Evolutionary conservation across 441 rosid species (phyloP).

Genomic region (Kokia cookei): DNA sequence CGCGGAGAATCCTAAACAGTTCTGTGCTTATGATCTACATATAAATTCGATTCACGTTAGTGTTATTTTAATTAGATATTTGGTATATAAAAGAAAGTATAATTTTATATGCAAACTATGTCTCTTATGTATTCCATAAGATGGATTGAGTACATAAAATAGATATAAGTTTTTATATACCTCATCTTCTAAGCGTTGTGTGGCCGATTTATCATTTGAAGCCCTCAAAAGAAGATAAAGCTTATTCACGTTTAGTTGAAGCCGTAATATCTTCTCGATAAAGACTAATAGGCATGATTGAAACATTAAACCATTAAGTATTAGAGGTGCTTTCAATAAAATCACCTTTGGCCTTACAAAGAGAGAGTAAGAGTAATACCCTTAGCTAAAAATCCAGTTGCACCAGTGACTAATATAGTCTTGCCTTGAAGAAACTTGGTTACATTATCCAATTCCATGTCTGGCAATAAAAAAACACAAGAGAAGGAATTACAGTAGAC

Average conservation of each 20-base stretch:
- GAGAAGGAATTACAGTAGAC: not conserved
- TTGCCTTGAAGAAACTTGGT: slow-evolving; percentile 23
- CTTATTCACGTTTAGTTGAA: slow-evolving; percentile 62
- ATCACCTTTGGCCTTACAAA: not conserved
- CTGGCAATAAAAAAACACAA: not conserved
- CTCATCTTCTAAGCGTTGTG: slow-evolving; percentile 38
- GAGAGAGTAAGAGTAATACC: slow-evolving; percentile 17
- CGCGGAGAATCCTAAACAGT: slow-evolving; percentile 23
- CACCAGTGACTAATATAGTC: slow-evolving; percentile 39
- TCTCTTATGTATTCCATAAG: no score
- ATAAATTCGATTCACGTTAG: not conserved
- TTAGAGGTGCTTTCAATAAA: not conserved
- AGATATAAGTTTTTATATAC: slow-evolving; percentile 1
- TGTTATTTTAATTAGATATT: not conserved
- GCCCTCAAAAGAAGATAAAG: slow-evolving; percentile 52
- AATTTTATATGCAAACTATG: not conserved
- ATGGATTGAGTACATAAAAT: not conserved
- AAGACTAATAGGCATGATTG: slow-evolving; percentile 30
- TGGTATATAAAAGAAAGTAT: no score
- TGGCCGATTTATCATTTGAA: slow-evolving; percentile 29
- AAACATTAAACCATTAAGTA: not conserved
- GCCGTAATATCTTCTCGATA: slow-evolving; percentile 51
- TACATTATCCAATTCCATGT: slow-evolving; percentile 23
- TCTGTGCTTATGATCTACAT: slow-evolving; percentile 18
- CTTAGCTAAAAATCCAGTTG: slow-evolving; percentile 54